Base-by-base conservation (phyloP, 2,329 filamentous ascomycete species). In the Microcyclospora tardicrescens region DNA sequence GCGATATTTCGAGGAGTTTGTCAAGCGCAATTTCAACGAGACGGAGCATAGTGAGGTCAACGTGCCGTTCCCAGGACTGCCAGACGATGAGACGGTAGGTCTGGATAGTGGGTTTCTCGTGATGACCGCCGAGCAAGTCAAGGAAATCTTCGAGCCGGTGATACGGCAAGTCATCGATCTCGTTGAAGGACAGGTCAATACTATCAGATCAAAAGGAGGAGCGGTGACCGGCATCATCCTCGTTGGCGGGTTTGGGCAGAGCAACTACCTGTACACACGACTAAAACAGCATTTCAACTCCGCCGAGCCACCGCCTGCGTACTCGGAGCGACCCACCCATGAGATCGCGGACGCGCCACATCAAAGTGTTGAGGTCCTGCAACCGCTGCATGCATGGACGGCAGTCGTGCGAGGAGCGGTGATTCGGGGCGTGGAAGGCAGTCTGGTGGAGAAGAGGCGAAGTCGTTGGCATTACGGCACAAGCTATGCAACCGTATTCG, bases 1-100 rank as follows among this genome's bases (percentile, higher is more conserved):
- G 36, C 73, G 76, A 39, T 86, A 85, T 54, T 89, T 85, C 58
- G 83, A 89, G 52, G 81, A 87, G 54, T 86, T 84, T 55, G 81
- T 89, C 11, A 89, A 89, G 61, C 72, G 83, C 11, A 86, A 85
- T 53, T 89, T 87, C 55, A 80, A 84, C 34, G 81, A 85, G 53
- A 75, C 82, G 45, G 71, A 77, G 36, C 50, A 50, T 37, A 47
- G 39, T 19, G 82, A 87, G 55, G 74, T 86, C 42, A 85, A 85
- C 41, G 73, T 87, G 3, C 82, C 82, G 0, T 83, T 87, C 47
- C 82, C 81, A 1, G 82, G 82, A 1, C 62, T 86, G 2, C 72
- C 81, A 0, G 82, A 89, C 50, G 80, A 87, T 42, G 79, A 84
- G 59, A 78, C 79, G 36, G 79, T 73, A 12, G 79, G 81, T 0